These are phyloP conservation scores for Tetracentron sinense DNA, from an alignment of 164 flowering plant species.

Conservation along the genomic window DNA sequence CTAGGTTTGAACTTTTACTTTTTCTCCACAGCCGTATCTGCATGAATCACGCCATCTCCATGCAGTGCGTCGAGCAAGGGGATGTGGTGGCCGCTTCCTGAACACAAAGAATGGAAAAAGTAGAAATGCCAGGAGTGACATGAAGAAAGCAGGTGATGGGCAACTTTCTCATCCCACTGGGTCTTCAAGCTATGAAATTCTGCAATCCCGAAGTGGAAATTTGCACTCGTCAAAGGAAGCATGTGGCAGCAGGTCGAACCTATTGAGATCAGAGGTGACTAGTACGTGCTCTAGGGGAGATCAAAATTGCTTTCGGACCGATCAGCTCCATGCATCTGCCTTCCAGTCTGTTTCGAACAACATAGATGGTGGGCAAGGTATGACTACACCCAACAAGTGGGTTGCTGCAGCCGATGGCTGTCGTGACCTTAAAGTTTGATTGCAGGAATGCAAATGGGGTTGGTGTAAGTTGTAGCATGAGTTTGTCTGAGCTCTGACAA, in stretches of 20 bases:
- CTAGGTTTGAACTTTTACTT: neutral
- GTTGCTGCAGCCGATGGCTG: no score
- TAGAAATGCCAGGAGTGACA: constrained; percentile 23
- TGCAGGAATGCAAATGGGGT: no score
- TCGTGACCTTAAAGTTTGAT: no score
- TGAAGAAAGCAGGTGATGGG: constrained; percentile 14
- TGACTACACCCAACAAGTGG: constrained; percentile 27
- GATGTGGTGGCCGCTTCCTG: constrained; percentile 84
- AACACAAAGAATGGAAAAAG: constrained; percentile 42
- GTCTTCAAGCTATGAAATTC: constrained; percentile 57
- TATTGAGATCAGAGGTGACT: constrained; percentile 59
- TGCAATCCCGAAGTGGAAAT: constrained; percentile 50
- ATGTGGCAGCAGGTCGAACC: constrained; percentile 28
- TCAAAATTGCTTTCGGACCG: constrained; percentile 30
- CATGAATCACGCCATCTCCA: constrained; percentile 91
- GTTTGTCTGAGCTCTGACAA: no score
- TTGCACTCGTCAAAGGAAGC: constrained; percentile 45
- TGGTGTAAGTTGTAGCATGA: no score
- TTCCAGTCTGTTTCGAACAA: constrained; percentile 28
- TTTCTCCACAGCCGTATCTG: constrained; percentile 61
- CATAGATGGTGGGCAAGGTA: constrained; percentile 36
- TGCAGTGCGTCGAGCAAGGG: constrained; percentile 87
- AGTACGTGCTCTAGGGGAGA: constrained; percentile 49
- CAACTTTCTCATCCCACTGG: constrained; percentile 29
- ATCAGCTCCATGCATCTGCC: constrained; percentile 35